phyloP scores from a whole-genome alignment of 1,284 basidiomycete genomes.

The Pyrrhoderma noxium region DNA sequence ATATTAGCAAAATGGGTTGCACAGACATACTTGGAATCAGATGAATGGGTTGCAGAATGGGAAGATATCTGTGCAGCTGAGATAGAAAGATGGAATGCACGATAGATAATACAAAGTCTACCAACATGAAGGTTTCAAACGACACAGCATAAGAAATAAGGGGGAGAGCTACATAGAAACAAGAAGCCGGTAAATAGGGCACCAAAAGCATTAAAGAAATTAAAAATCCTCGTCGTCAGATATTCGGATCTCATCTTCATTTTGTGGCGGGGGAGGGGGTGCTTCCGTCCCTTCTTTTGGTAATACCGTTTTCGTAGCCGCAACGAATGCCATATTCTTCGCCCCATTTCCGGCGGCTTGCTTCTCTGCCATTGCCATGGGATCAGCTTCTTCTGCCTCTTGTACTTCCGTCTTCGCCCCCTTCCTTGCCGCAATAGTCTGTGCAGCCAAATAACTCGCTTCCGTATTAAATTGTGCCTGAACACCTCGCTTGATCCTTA shows the following conservation, averaged over 20 bases:
- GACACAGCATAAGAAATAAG: conserved; percentile 1
- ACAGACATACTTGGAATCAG: conserved; percentile 56
- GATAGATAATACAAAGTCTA: conserved; percentile 3
- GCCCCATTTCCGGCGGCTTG: conserved; percentile 31
- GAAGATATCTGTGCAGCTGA: conserved; percentile 69
- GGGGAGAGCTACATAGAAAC: conserved; percentile 5
- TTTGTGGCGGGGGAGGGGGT: conserved; percentile 31
- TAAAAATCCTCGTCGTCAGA: conserved; percentile 67
- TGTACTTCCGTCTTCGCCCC: conserved; percentile 45
- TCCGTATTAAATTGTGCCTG: conserved; percentile 99
- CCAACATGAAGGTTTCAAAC: conserved; percentile 8
- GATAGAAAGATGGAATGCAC: conserved; percentile 58
- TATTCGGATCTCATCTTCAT: conserved; percentile 78
- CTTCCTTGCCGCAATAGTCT: conserved; percentile 66
- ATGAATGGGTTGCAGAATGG: conserved; percentile 63
- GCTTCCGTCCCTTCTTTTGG: conserved; percentile 25
- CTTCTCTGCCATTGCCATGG: conserved; percentile 64
- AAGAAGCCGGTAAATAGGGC: conserved; percentile 5
- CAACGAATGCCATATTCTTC: conserved; percentile 58
- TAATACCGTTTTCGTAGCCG: conserved; percentile 44
- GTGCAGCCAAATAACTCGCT: conserved; percentile 80
- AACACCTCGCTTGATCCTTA: conserved; percentile 95
- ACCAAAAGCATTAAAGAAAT: background rate
- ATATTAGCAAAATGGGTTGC: conserved; percentile 56
- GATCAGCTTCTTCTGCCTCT: conserved; percentile 46